Percentiles rank a stretch among this genome's conserved stretches.
Conservation (phyloP, 768 basidiomycete genomes). For the Aureoboletus auriporus region DNA sequence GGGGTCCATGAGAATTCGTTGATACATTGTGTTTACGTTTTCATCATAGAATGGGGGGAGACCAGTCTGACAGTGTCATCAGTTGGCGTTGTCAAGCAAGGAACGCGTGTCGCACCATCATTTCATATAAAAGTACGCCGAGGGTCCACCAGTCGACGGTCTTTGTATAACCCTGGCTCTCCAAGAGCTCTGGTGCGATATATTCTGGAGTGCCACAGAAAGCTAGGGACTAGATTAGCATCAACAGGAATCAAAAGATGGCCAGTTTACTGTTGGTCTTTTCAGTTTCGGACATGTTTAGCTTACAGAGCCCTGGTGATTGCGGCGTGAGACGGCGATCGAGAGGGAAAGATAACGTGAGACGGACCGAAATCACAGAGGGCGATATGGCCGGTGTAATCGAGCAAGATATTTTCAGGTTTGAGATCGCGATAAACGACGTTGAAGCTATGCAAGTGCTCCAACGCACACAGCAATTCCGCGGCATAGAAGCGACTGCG, state of each 20-base stretch:
- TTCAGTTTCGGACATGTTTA: conserved; percentile 97
- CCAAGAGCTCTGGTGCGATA: conserved; percentile 94
- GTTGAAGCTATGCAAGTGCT: conserved; percentile 96
- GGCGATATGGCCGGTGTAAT: conserved; percentile 97
- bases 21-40: conserved; percentile 97
- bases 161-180: conserved; percentile 95
- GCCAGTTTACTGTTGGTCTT: conserved; percentile 84
- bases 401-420: conserved; percentile 95
- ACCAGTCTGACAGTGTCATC: conserved; percentile 57
- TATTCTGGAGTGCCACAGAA: conserved; percentile 99
- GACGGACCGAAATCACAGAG: conserved; percentile 87
- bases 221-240: conserved; percentile 40
- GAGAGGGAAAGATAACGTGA: background rate
- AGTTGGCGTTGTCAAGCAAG: background rate
- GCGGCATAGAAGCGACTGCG: conserved; percentile 96
- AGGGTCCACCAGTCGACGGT: conserved; percentile 99
- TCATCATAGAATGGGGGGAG: conserved; percentile 99
- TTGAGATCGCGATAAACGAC: conserved; percentile 98
- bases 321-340: conserved; percentile 1
- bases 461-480: conserved; percentile 91
- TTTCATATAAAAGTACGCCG: conserved; percentile 94
- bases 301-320: conserved; percentile 70
- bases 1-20: conserved; percentile 91
- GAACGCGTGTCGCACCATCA: conserved; percentile 60
- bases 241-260: background rate